Evolutionary conservation across 2,329 filamentous ascomycete genomes (phyloP).

Genomic region (Didymellaceae sp.): DNA sequence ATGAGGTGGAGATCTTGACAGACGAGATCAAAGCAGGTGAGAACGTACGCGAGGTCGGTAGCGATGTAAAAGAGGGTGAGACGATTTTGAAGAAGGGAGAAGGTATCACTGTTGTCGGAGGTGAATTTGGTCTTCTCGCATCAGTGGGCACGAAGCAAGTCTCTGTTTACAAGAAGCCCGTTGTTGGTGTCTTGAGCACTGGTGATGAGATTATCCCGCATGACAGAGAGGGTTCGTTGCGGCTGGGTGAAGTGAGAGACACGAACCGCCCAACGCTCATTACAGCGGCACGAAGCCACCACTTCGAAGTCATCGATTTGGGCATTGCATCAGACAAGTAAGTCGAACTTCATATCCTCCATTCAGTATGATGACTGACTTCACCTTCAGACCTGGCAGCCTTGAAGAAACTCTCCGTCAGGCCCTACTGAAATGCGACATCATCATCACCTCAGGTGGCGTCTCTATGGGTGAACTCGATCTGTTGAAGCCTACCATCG

Average conservation of each 20-base stretch:
- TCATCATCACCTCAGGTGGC: slow-evolving; percentile 90
- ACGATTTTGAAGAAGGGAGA: slow-evolving; percentile 78
- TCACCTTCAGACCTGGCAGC: slow-evolving; percentile 62
- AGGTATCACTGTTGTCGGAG: slow-evolving; percentile 83
- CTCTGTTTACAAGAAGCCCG: slow-evolving; percentile 74
- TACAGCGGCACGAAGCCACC: slow-evolving; percentile 74
- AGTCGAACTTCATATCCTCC: slow-evolving; percentile 8
- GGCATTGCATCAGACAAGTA: slow-evolving; percentile 80
- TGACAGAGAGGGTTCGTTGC: slow-evolving; percentile 66
- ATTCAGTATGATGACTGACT: slow-evolving; percentile 20
- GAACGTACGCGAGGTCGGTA: slow-evolving; percentile 90
- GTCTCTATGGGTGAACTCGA: slow-evolving; percentile 99
- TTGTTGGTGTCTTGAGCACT: slow-evolving; percentile 87
- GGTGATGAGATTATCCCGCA: slow-evolving; percentile 92
- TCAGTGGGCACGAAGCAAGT: slow-evolving; percentile 79
- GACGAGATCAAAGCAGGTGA: slow-evolving; percentile 77
- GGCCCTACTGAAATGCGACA: slow-evolving; percentile 75
- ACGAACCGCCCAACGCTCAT: slow-evolving; percentile 90
- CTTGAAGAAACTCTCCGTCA: slow-evolving; percentile 79
- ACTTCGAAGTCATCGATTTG: slow-evolving; percentile 81
- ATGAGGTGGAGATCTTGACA: slow-evolving; percentile 84
- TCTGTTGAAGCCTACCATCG: slow-evolving; percentile 93
- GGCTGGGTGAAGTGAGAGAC: slow-evolving; percentile 86
- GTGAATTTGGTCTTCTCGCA: slow-evolving; percentile 88
- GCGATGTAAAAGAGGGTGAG: slow-evolving; percentile 75